Base-by-base conservation (phyloP, 2,329 filamentous ascomycete species). In the Alternaria brassicae region DNA sequence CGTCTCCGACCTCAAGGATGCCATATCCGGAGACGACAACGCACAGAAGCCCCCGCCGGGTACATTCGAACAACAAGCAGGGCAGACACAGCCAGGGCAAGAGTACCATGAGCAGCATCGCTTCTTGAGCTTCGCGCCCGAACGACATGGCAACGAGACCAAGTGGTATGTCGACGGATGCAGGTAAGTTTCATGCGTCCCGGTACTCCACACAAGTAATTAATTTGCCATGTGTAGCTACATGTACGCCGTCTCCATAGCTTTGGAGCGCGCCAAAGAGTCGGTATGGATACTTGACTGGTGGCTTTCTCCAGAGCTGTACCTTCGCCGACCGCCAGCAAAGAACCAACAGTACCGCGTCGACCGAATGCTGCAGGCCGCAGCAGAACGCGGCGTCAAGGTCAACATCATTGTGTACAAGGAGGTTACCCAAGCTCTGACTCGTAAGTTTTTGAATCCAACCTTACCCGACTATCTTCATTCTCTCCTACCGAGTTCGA, bases 361-460 rank as follows among this genome's bases (percentile, higher is more conserved):
- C 37, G 93, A 97, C 78, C 86, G 88, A 49, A 89, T 96, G 88
- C 85, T 97, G 47, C 85, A 90, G 69, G 89, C 89, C 54, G 93
- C 92, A 8, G 92, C 93, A 25, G 85, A 94, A 78, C 87, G 93
- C 41, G 93, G 93, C 40, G 93, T 97, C 44, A 87, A 90, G 68
- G 84, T 97, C 68, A 90, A 93, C 69, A 84, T 96, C 51, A 93
- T 97, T 53, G 91, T 97, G 10, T 97, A 97, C 81, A 97, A 96
- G 79, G 93, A 97, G 79, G 81, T 83, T 25, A 87, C 90, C 3
- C 89, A 92, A 71, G 91, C 92, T 37, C 80, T 96, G 71, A 93
- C 91, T 39, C 82, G 90, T 92, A 84, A 85, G 89, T 87, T 70
- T 52, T 60, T 76, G 23, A 78, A 75, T 71, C 80, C 80, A 61